A percentile compares a stretch with the other conserved stretches of the same genome.
Conservation (phyloP, 495 filamentous ascomycete genomes). For the Podospora didyma region DNA sequence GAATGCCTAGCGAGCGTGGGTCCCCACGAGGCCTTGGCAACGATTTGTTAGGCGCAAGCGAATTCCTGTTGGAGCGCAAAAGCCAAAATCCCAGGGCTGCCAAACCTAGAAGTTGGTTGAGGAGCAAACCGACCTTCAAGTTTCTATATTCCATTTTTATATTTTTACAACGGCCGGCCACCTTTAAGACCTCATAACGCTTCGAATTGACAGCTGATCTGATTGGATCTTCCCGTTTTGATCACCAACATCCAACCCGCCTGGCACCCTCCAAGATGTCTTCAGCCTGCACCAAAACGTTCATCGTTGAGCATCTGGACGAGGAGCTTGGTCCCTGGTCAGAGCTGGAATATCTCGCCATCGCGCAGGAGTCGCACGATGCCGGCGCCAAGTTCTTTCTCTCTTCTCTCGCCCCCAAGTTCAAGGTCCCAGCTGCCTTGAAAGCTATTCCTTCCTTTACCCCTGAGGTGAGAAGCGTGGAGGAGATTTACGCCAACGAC, state of each 20-base stretch:
- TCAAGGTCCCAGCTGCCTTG: conserved; percentile 65
- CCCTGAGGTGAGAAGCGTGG: conserved; percentile 69
- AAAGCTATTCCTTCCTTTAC: conserved; percentile 55
- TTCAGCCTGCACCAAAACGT: conserved; percentile 48
- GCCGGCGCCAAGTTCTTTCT: conserved; percentile 70
- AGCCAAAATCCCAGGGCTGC: background rate
- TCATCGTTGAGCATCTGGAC: conserved; percentile 91
- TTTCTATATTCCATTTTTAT: background rate
- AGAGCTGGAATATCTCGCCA: conserved; percentile 80
- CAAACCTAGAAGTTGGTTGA: background rate
- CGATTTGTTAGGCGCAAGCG: background rate
- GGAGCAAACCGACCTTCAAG: too few species aligned
- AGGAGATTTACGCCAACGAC: conserved; percentile 64
- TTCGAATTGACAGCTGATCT: too few species aligned
- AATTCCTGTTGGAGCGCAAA: background rate
- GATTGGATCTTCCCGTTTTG: too few species aligned
- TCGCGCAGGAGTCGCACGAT: conserved; percentile 72
- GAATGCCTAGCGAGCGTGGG: too few species aligned
- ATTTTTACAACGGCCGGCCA: background rate
- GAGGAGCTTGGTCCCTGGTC: conserved; percentile 94
- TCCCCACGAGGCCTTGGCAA: conserved; percentile 1
- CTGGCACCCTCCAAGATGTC: conserved; percentile 10
- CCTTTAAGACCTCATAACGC: too few species aligned
- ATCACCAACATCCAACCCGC: too few species aligned
- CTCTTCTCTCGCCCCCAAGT: conserved; percentile 68